Evolutionary conservation across 1,139 yeast genomes (phyloP).

Genomic region (Hemisphaericaspora subhashii): DNA sequence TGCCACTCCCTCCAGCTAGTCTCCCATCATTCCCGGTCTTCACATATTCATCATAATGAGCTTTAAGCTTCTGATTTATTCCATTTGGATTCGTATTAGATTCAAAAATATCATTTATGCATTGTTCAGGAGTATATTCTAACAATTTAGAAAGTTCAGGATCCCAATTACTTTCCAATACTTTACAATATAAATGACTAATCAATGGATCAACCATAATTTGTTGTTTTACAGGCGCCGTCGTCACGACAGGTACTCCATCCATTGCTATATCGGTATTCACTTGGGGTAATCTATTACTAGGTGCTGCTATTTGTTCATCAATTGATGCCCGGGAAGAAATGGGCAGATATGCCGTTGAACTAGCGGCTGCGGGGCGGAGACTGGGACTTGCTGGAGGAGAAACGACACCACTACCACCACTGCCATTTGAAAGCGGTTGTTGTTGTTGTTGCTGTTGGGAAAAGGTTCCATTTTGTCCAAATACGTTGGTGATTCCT

Average conservation of each 20-base stretch:
- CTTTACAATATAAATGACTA: slow-evolving; percentile 54
- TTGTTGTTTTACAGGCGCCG: slow-evolving; percentile 8
- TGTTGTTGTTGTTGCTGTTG: neutral
- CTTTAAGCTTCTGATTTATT: slow-evolving; percentile 44
- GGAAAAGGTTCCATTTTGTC: slow-evolving; percentile 10
- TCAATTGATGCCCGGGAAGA: neutral
- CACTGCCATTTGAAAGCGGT: neutral
- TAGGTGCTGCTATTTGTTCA: neutral
- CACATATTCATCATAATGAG: slow-evolving; percentile 10
- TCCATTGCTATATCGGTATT: too few relatives aligned
- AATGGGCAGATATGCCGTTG: neutral
- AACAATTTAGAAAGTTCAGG: slow-evolving; percentile 57
- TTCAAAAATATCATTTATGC: slow-evolving; percentile 72
- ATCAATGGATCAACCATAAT: slow-evolving; percentile 52
- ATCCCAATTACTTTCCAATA: slow-evolving; percentile 78
- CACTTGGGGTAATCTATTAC: neutral
- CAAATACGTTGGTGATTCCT: slow-evolving; percentile 39
- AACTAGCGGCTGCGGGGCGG: neutral
- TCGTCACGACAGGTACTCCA: too few relatives aligned
- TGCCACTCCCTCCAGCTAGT: slow-evolving; percentile 41
- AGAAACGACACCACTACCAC: neutral
- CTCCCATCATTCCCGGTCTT: too few relatives aligned
- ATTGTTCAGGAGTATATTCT: slow-evolving; percentile 69
- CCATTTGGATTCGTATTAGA: slow-evolving; percentile 60
- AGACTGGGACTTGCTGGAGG: slow-evolving; percentile 2